Percentiles rank a stretch among this genome's conserved stretches.
These are phyloP conservation scores for Chaetomium globosum DNA, from an alignment of 2,329 filamentous ascomycete genomes.

Conservation along the genomic window DNA sequence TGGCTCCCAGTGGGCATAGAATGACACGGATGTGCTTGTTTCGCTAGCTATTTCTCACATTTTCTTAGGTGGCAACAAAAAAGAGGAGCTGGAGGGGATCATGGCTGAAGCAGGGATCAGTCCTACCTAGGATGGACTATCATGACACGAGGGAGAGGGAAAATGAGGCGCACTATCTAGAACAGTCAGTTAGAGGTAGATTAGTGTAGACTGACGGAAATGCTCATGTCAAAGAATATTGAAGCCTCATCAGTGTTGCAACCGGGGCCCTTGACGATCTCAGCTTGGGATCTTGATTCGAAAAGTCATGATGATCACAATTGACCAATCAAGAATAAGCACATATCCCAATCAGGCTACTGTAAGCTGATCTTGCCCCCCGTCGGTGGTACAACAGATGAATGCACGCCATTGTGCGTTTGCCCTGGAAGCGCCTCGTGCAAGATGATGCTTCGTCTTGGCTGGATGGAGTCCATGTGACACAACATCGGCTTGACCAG, in stretches of 20 bases:
- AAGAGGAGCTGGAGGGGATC: not conserved
- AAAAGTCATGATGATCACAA: not conserved
- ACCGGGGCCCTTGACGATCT: not conserved
- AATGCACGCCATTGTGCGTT: constrained; percentile 37
- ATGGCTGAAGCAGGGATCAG: constrained; percentile 3
- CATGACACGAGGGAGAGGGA: not conserved
- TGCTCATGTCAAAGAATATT: not conserved
- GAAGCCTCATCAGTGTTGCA: not conserved
- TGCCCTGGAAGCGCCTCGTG: constrained; percentile 17
- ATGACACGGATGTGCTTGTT: not conserved
- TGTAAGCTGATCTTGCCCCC: constrained; percentile 22
- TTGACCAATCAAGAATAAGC: constrained; percentile 31
- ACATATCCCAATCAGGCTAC: constrained; percentile 30
- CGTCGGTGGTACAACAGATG: constrained; percentile 31
- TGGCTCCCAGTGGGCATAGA: not conserved
- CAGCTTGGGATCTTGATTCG: constrained; percentile 2
- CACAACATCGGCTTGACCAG: constrained; percentile 2
- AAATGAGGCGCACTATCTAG: constrained; percentile 14
- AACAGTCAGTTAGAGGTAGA: constrained; percentile 33
- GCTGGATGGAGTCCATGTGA: constrained; percentile 9
- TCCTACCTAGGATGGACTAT: not conserved
- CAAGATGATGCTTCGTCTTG: not conserved
- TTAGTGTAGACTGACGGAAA: constrained; percentile 29
- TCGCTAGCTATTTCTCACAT: not conserved
- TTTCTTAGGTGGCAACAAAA: not conserved